These are phyloP conservation scores for Trametes meyenii DNA, from an alignment of 768 basidiomycete species.

Conservation along the genomic window DNA sequence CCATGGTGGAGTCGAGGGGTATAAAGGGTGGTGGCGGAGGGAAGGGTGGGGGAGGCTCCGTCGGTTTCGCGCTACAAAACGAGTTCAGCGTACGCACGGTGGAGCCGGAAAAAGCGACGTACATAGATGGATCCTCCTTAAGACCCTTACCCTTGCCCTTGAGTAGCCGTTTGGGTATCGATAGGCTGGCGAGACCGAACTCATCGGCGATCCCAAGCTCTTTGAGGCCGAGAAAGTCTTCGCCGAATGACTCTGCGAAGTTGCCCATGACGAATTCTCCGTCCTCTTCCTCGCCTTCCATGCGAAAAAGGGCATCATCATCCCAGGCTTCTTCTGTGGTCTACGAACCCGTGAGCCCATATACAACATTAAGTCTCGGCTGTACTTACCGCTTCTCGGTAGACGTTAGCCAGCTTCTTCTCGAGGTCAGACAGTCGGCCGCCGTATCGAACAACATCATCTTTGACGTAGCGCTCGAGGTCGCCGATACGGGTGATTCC, in stretches of 20 bases:
- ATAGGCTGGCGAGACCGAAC: constrained; percentile 74
- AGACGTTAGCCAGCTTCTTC: constrained; percentile 83
- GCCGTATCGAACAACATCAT: constrained; percentile 86
- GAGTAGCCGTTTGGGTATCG: constrained; percentile 77
- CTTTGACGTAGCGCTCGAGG: constrained; percentile 84
- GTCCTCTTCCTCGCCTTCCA: constrained; percentile 64
- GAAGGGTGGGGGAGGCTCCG: constrained; percentile 79
- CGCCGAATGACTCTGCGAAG: constrained; percentile 85
- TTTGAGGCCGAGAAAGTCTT: constrained; percentile 89
- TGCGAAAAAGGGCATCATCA: constrained; percentile 62
- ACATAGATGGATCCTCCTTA: constrained; percentile 48
- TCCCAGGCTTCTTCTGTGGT: constrained; percentile 53
- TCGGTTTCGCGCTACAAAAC: constrained; percentile 55
- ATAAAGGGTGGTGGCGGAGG: constrained; percentile 85
- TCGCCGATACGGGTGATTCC: constrained; percentile 78
- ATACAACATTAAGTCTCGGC: background rate
- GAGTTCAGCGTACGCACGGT: background rate
- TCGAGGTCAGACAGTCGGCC: constrained; percentile 75
- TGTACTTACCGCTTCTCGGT: constrained; percentile 70
- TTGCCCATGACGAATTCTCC: constrained; percentile 75
- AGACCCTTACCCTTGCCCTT: constrained; percentile 56
- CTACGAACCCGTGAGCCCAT: constrained; percentile 26
- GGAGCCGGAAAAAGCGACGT: constrained; percentile 35
- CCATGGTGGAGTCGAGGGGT: constrained; percentile 62
- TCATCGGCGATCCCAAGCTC: constrained; percentile 89